Conservation (phyloP, 2,329 filamentous ascomycete genomes). For the Aureobasidium subglaciale region DNA sequence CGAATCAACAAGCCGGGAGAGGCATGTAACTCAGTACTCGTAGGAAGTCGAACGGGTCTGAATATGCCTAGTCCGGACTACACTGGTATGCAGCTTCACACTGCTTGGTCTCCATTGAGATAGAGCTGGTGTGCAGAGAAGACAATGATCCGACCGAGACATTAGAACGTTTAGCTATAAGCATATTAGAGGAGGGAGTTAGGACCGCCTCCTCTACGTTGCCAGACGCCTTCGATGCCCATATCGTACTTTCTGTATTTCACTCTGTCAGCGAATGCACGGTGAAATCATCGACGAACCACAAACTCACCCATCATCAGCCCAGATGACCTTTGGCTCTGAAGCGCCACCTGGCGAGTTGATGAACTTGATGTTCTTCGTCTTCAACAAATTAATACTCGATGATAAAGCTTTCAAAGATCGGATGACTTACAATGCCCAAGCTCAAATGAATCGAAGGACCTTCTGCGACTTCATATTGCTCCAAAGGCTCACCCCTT, state of each 20-base stretch:
- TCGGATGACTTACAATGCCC: constrained; percentile 5
- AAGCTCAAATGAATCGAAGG: constrained; percentile 13
- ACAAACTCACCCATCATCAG: constrained; percentile 14
- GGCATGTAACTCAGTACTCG: too few relatives aligned
- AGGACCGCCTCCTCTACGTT: constrained; percentile 14
- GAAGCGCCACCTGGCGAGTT: constrained; percentile 10
- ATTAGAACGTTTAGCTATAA: too few relatives aligned
- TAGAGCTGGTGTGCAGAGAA: too few relatives aligned
- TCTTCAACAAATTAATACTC: neutral
- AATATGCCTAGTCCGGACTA: too few relatives aligned
- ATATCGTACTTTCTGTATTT: constrained; percentile 10
- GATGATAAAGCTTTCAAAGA: neutral
- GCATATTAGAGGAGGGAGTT: neutral
- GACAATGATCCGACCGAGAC: too few relatives aligned
- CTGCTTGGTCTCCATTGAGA: too few relatives aligned
- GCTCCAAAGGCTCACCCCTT: constrained; percentile 19
- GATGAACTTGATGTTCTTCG: constrained; percentile 14
- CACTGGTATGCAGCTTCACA: too few relatives aligned
- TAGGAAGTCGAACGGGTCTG: too few relatives aligned
- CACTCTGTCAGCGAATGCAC: neutral
- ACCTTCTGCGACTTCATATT: constrained; percentile 3
- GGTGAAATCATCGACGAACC: neutral
- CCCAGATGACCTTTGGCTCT: constrained; percentile 13
- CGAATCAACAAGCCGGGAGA: too few relatives aligned
- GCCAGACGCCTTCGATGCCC: constrained; percentile 16